Percentiles rank a stretch among this genome's conserved stretches.
phyloP scores from a whole-genome alignment of 441 rosid genomes.

The Pelargonium fulgidum region DNA sequence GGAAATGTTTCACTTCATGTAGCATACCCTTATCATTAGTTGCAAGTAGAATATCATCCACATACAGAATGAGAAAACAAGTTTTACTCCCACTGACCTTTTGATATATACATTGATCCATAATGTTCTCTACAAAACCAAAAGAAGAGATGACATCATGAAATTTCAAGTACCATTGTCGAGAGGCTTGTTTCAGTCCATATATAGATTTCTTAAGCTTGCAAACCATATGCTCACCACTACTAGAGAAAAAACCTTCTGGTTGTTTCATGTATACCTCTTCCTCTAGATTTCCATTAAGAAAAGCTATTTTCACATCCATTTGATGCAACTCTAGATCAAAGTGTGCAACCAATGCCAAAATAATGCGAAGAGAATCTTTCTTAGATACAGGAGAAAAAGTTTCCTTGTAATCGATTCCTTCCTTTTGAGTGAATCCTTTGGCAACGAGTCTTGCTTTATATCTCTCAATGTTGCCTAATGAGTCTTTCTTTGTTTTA shows the following conservation, averaged over 20 bases:
- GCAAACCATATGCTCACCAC: background rate
- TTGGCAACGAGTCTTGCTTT: background rate
- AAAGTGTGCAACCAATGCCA: too few relatives aligned
- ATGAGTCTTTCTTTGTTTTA: constrained; percentile 1
- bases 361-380: too few relatives aligned
- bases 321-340: too few relatives aligned
- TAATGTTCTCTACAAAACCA: background rate
- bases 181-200: background rate
- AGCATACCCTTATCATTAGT: background rate
- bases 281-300: too few relatives aligned
- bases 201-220: constrained; percentile 8
- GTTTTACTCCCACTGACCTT: background rate
- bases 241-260: background rate
- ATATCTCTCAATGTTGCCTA: constrained; percentile 3
- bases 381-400: background rate
- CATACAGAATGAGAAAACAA: background rate
- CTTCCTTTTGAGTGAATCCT: background rate
- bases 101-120: background rate
- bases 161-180: background rate
- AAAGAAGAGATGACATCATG: background rate
- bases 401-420: constrained; percentile 6
- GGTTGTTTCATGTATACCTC: background rate
- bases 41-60: background rate
- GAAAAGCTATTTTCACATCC: too few relatives aligned
- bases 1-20: background rate